phyloP scores from a whole-genome alignment of 2,329 filamentous ascomycete genomes.

The Periconia digitata region DNA sequence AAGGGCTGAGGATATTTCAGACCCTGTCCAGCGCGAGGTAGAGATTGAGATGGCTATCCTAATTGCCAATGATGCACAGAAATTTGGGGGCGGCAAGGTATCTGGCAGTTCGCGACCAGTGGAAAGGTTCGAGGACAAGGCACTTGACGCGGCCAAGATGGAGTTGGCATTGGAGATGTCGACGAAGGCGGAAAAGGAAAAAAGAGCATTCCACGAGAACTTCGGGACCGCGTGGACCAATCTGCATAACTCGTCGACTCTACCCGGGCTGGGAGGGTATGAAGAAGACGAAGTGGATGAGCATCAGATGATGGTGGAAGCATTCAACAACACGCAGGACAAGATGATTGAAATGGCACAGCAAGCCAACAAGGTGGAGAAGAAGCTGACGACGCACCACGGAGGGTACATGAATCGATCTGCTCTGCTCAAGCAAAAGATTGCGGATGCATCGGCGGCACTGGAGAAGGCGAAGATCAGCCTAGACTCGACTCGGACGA shows the following conservation, averaged over 20 bases:
- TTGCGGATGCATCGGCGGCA: conserved; percentile 71
- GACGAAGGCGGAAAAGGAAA: conserved; percentile 52
- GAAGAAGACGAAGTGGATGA: conserved; percentile 74
- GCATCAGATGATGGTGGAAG: conserved; percentile 63
- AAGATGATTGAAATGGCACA: conserved; percentile 74
- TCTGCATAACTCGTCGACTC: conserved; percentile 50
- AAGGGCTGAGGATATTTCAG: conserved; percentile 60
- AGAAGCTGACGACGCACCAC: conserved; percentile 84
- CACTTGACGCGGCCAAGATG: conserved; percentile 73
- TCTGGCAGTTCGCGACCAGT: conserved; percentile 63
- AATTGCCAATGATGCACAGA: conserved; percentile 78
- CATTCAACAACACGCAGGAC: conserved; percentile 76
- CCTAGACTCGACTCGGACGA: conserved; percentile 71
- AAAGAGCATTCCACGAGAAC: conserved; percentile 47
- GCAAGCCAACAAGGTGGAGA: conserved; percentile 83
- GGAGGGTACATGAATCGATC: conserved; percentile 89
- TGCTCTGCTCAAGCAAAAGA: conserved; percentile 78
- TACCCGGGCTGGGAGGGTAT: conserved; percentile 82
- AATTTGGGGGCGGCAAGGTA: conserved; percentile 70
- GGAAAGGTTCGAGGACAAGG: conserved; percentile 68
- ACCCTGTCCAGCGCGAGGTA: conserved; percentile 69
- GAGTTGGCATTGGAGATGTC: conserved; percentile 72
- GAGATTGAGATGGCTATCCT: conserved; percentile 76
- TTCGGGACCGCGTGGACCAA: conserved; percentile 53
- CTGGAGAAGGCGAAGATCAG: conserved; percentile 73